Percentiles rank a stretch among this genome's conserved stretches.
phyloP scores from a whole-genome alignment of 192 early-diverging fungal species.

The Backusella morwellensis region DNA sequence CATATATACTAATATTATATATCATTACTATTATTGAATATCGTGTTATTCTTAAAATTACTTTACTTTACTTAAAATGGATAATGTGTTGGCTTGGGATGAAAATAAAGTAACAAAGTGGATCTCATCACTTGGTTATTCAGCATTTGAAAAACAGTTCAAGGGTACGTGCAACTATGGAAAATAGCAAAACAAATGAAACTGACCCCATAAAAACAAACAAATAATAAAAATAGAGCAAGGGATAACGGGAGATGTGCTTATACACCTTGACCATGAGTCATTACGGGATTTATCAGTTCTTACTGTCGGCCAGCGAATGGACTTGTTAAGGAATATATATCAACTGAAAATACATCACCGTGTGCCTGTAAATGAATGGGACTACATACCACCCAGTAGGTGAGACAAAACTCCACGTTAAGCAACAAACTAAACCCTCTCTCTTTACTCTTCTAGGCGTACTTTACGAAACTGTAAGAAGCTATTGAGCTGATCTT shows the following conservation, averaged over 20 bases:
- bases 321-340: conserved; percentile 88
- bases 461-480: conserved; percentile 56
- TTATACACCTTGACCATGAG: conserved; percentile 88
- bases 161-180: conserved; percentile 39
- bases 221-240: conserved; percentile 57
- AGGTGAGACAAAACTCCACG: conserved; percentile 5
- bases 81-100: conserved; percentile 57
- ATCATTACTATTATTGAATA: neutral
- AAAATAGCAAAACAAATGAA: neutral
- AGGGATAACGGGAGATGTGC: conserved; percentile 84
- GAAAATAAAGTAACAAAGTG: conserved; percentile 52
- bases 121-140: conserved; percentile 52
- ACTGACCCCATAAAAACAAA: neutral
- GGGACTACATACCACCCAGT: conserved; percentile 86
- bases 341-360: conserved; percentile 80
- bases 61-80: conserved; percentile 30
- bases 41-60: neutral
- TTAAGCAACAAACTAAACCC: neutral
- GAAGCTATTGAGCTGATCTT: neutral
- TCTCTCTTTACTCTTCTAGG: conserved; percentile 26
- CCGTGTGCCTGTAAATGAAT: conserved; percentile 74
- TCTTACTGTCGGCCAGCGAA: conserved; percentile 79
- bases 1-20: neutral
- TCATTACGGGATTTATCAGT: conserved; percentile 88
- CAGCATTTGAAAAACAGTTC: conserved; percentile 53